A percentile compares a stretch with the other conserved stretches of the same genome.
Evolutionary conservation across 768 basidiomycete genomes (phyloP).

Genomic region (Cystofilobasidium ferigula): DNA sequence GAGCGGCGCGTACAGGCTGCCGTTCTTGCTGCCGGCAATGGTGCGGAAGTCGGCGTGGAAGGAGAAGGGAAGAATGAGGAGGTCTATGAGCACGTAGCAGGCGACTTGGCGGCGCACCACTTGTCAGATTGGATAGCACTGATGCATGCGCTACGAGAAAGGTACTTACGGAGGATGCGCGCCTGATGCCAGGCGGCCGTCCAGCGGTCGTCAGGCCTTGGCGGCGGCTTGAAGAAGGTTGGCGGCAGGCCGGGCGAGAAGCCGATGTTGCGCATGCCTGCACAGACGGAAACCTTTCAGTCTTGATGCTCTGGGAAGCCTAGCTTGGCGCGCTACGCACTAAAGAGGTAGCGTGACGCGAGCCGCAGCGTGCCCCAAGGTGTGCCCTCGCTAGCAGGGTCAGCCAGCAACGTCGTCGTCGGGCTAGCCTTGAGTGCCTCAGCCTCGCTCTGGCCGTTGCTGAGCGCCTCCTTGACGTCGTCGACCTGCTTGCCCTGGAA

Average conservation of each 20-base stretch:
- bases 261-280: conserved; percentile 18
- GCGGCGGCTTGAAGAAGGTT: conserved; percentile 15
- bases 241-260: conserved; percentile 18
- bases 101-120: no score
- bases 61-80: conserved; percentile 16
- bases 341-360: conserved; percentile 10
- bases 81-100: conserved; percentile 14
- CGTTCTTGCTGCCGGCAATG: background rate
- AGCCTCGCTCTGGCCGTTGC: background rate
- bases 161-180: conserved; percentile 1
- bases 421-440: background rate
- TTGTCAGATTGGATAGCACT: no score
- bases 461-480: background rate
- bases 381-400: conserved; percentile 1
- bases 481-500: conserved; percentile 4
- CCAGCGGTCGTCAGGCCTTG: background rate
- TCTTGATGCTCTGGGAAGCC: background rate
- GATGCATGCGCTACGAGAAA: no score
- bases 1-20: conserved; percentile 14
- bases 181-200: conserved; percentile 4
- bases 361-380: background rate
- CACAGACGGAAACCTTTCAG: background rate
- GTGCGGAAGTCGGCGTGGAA: conserved; percentile 14
- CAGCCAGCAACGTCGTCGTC: background rate
- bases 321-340: background rate